Evolutionary conservation across 2,329 filamentous ascomycete species (phyloP).

Genomic region (Aspergillus unguis): DNA sequence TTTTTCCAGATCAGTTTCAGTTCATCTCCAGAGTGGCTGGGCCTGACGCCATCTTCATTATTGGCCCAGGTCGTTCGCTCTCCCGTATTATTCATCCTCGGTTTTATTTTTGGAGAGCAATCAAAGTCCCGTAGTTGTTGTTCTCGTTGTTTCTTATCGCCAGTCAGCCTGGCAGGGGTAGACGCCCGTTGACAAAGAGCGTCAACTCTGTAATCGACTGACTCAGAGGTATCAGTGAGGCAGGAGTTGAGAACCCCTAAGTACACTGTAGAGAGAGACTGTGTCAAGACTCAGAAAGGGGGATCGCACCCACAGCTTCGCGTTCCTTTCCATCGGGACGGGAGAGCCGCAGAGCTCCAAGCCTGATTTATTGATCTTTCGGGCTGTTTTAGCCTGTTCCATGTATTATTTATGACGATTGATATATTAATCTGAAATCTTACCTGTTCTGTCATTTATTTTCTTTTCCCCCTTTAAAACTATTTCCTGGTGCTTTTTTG

Average conservation of each 20-base stretch:
- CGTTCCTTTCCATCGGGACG: conserved; percentile 35
- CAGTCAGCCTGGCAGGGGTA: background rate
- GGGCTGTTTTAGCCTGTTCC: conserved; percentile 4
- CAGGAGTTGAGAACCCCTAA: conserved; percentile 16
- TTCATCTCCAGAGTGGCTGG: conserved; percentile 7
- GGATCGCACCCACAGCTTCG: conserved; percentile 20
- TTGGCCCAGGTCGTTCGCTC: conserved; percentile 6
- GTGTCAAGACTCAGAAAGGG: conserved; percentile 13
- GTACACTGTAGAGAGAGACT: conserved; percentile 22
- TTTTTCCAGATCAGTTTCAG: conserved; percentile 16
- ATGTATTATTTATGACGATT: conserved; percentile 10
- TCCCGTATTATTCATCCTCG: conserved; percentile 9
- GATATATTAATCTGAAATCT: conserved; percentile 4
- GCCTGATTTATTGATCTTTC: conserved; percentile 1
- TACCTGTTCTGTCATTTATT: conserved; percentile 13
- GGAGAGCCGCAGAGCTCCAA: conserved; percentile 29
- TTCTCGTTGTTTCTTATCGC: background rate
- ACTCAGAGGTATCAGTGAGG: conserved; percentile 5
- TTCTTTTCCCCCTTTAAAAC: conserved; percentile 10
- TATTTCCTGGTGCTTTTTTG: conserved; percentile 10
- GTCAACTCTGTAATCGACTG: background rate
- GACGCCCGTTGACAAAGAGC: background rate
- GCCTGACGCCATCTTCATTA: conserved; percentile 3
- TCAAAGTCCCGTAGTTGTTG: conserved; percentile 1
- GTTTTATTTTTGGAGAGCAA: conserved; percentile 12